These are phyloP conservation scores for Tagetes patula DNA, from an alignment of 129 eudicot genomes.

Conservation along the genomic window DNA sequence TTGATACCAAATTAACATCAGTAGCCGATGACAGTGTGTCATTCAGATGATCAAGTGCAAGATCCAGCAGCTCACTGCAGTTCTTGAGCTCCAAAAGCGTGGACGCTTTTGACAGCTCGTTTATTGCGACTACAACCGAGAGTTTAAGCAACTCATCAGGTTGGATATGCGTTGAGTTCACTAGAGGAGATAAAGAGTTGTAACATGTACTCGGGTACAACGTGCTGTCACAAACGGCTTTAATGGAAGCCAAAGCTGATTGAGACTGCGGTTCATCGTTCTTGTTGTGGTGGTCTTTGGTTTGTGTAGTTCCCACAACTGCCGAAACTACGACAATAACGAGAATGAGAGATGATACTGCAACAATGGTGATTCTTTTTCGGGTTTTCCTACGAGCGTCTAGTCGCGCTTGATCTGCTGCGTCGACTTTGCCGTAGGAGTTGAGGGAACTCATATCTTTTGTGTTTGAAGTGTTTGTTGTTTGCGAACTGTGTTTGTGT, in stretches of 20 bases:
- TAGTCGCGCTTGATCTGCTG: slow-evolving; percentile 48
- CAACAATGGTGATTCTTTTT: slow-evolving; percentile 41
- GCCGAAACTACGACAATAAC: slow-evolving; percentile 47
- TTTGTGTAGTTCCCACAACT: slow-evolving; percentile 47
- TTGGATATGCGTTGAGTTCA: slow-evolving; percentile 35
- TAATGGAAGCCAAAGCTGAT: slow-evolving; percentile 38
- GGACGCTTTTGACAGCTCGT: slow-evolving; percentile 43
- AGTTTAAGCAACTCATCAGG: slow-evolving; percentile 47
- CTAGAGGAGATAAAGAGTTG: slow-evolving; percentile 39
- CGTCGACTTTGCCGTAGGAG: slow-evolving; percentile 56
- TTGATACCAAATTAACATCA: background rate
- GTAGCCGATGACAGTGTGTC: slow-evolving; percentile 27
- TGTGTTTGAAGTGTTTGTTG: background rate
- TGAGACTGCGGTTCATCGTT: slow-evolving; percentile 1
- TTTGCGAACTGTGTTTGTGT: background rate
- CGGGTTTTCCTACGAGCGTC: slow-evolving; percentile 47
- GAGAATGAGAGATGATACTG: slow-evolving; percentile 48
- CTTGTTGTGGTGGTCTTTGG: slow-evolving; percentile 18
- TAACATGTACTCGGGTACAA: slow-evolving; percentile 58
- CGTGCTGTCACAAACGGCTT: slow-evolving; percentile 52
- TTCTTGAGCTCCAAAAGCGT: slow-evolving; percentile 39
- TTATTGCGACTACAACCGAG: slow-evolving; percentile 47
- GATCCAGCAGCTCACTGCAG: slow-evolving; percentile 51
- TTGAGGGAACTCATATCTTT: slow-evolving; percentile 42
- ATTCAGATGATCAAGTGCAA: slow-evolving; percentile 58